A percentile compares a stretch with the other conserved stretches of the same genome.
Conservation (phyloP, 1,139 yeast genomes). For the Suhomyces panamericanus region DNA sequence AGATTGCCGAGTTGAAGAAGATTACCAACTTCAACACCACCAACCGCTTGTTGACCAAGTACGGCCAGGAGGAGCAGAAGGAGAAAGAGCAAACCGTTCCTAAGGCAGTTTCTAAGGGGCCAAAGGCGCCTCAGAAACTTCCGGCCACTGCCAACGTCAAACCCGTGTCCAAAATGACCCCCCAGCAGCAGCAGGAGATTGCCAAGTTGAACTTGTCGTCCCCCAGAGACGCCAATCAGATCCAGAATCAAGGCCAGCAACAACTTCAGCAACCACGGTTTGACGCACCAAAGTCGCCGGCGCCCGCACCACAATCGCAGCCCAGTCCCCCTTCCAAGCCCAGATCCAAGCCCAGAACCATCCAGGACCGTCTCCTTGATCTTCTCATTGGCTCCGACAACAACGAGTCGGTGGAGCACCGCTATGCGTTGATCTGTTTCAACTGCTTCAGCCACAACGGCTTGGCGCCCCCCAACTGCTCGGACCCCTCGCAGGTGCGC, state of each 20-base stretch:
- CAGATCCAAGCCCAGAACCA: conserved; percentile 17
- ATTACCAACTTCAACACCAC: conserved; percentile 79
- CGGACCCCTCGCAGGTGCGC: conserved; percentile 52
- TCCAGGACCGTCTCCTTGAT: conserved; percentile 50
- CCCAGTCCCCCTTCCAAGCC: too few species aligned
- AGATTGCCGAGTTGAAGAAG: conserved; percentile 74
- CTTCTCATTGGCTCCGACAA: conserved; percentile 72
- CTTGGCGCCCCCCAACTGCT: conserved; percentile 71
- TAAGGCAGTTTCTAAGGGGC: background rate
- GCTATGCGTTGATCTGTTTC: conserved; percentile 74
- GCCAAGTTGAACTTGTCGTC: conserved; percentile 6
- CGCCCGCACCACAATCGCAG: too few species aligned
- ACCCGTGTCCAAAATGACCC: background rate
- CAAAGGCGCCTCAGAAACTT: background rate
- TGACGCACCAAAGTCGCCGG: too few species aligned
- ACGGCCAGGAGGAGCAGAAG: conserved; percentile 46
- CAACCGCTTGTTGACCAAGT: conserved; percentile 67
- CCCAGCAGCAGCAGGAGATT: conserved; percentile 6
- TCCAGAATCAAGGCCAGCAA: background rate
- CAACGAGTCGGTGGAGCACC: conserved; percentile 54
- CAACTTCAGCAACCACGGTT: too few species aligned
- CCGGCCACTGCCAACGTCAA: background rate
- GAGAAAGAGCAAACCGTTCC: background rate
- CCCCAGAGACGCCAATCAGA: background rate
- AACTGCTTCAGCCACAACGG: conserved; percentile 75